Conservation (phyloP, 176 grass and related monocot species). For the Melocanna baccifera region DNA sequence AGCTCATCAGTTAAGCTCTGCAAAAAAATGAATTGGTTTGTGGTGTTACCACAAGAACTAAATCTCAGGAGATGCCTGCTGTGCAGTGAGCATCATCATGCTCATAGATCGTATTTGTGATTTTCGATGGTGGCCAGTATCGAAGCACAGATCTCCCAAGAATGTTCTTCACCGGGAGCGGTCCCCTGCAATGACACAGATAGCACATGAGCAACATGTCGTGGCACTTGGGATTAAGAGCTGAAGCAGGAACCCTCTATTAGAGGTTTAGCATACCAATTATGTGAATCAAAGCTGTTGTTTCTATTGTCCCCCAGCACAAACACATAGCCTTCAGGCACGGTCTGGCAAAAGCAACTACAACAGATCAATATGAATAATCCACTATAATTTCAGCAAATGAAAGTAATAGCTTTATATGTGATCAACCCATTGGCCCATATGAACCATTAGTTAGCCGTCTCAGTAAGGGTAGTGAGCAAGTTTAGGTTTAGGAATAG, state of each 20-base stretch:
- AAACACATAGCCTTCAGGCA: constrained; percentile 80
- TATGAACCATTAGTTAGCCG: background rate
- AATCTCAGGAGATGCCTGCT: constrained; percentile 37
- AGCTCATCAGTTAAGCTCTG: constrained; percentile 24
- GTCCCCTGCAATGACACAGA: constrained; percentile 61
- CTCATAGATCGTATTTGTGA: constrained; percentile 82
- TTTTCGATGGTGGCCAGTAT: constrained; percentile 93
- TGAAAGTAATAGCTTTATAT: background rate
- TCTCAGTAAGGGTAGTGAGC: too few species aligned
- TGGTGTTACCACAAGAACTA: constrained; percentile 14
- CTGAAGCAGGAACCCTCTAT: background rate
- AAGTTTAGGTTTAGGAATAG: too few species aligned
- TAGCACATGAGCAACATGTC: background rate
- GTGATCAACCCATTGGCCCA: background rate
- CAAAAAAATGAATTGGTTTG: constrained; percentile 14
- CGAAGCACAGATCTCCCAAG: constrained; percentile 86
- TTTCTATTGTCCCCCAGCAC: constrained; percentile 95
- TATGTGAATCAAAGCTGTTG: constrained; percentile 94
- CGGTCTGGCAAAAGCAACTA: constrained; percentile 42
- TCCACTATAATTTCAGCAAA: background rate
- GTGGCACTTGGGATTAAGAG: background rate
- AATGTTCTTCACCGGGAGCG: constrained; percentile 83
- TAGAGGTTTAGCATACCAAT: constrained; percentile 61
- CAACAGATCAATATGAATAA: constrained; percentile 15
- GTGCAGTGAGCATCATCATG: constrained; percentile 37